phyloP scores from a whole-genome alignment of 352 stramenopile genomes.

The Globisporangium cederbergense region DNA sequence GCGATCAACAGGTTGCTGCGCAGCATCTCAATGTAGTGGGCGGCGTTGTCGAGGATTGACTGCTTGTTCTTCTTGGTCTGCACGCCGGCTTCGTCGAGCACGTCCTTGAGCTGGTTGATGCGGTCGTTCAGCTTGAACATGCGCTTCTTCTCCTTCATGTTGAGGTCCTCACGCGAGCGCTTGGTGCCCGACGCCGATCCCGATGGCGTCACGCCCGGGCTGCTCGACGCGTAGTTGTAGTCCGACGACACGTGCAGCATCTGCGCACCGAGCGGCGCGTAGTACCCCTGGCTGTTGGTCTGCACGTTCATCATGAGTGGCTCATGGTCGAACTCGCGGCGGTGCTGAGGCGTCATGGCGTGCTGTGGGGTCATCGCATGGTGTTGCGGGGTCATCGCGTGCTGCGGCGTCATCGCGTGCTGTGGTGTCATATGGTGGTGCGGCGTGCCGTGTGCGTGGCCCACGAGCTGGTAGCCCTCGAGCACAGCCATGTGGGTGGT shows the following conservation, averaged over 20 bases:
- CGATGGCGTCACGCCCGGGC: constrained; percentile 29
- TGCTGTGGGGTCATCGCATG: constrained; percentile 48
- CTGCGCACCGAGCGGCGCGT: constrained; percentile 37
- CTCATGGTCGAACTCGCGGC: constrained; percentile 51
- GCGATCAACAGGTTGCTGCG: constrained; percentile 55
- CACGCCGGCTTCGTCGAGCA: constrained; percentile 61
- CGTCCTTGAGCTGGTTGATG: constrained; percentile 71
- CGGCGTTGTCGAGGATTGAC: constrained; percentile 65
- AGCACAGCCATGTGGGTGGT: constrained; percentile 18
- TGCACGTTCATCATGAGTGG: constrained; percentile 60
- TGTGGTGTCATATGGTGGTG: constrained; percentile 33
- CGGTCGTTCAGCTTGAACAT: constrained; percentile 89
- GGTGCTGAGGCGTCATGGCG: constrained; percentile 39
- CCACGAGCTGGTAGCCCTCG: constrained; percentile 39
- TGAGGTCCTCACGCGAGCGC: constrained; percentile 75
- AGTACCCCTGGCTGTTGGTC: constrained; percentile 33
- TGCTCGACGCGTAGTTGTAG: constrained; percentile 45
- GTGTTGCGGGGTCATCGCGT: constrained; percentile 41
- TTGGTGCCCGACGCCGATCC: constrained; percentile 35
- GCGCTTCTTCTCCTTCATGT: constrained; percentile 86
- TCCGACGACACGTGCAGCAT: constrained; percentile 61
- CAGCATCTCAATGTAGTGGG: constrained; percentile 71
- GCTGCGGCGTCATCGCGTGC: constrained; percentile 43
- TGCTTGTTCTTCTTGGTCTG: constrained; percentile 84
- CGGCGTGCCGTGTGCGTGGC: constrained; percentile 30